Conservation (phyloP, 2,329 filamentous ascomycete genomes). For the Pestalotiopsis sp. region DNA sequence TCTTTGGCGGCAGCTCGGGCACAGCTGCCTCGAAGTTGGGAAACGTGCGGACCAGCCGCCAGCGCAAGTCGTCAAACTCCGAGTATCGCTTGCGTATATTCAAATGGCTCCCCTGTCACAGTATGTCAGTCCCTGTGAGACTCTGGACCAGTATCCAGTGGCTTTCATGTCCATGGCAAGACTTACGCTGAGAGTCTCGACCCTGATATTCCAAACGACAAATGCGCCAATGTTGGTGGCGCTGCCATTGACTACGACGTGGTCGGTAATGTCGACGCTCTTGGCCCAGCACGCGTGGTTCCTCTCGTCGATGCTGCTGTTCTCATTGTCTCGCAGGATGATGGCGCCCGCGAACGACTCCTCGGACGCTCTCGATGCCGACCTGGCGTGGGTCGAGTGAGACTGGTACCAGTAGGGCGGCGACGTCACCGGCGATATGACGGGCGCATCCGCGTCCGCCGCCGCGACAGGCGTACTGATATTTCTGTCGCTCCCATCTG, state of each 20-base stretch:
- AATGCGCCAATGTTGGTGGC: conserved; percentile 75
- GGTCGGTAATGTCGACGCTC: conserved; percentile 59
- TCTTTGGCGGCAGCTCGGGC: conserved; percentile 89
- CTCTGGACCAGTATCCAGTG: background rate
- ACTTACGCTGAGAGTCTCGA: conserved; percentile 81
- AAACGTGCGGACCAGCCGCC: conserved; percentile 74
- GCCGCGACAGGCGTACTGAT: background rate
- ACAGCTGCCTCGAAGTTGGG: conserved; percentile 83
- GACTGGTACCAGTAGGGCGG: conserved; percentile 40
- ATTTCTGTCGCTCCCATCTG: background rate
- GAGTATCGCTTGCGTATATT: conserved; percentile 77
- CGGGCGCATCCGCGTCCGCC: background rate
- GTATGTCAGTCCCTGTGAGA: background rate
- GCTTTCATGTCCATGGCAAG: background rate
- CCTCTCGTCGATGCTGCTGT: conserved; percentile 44
- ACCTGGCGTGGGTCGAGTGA: conserved; percentile 32
- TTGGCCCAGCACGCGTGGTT: conserved; percentile 60
- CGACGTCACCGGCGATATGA: conserved; percentile 27
- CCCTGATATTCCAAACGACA: conserved; percentile 88
- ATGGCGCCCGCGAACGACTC: conserved; percentile 54
- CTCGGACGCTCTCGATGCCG: conserved; percentile 39
- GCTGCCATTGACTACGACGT: conserved; percentile 57
- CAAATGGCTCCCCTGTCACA: conserved; percentile 57
- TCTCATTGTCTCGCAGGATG: conserved; percentile 63
- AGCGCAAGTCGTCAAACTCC: conserved; percentile 84